phyloP scores from a whole-genome alignment of 179 eudicot genomes.

The Beta lomatogona region DNA sequence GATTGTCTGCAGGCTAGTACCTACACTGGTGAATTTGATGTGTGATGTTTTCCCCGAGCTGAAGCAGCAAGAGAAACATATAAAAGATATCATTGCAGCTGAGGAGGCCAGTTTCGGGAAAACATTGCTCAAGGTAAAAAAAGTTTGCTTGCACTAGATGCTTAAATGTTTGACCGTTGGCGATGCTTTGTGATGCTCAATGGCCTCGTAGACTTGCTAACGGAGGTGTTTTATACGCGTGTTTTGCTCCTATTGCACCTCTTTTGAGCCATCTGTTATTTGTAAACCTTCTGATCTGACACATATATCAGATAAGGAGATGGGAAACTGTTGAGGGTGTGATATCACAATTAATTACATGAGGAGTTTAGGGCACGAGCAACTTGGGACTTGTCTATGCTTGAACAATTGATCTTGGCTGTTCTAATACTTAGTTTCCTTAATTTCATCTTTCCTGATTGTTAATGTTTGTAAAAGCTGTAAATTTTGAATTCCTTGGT shows the following conservation, averaged over 20 bases:
- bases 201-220: not conserved
- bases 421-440: not conserved
- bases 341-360: not conserved
- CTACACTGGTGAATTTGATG: slow-evolving; percentile 77
- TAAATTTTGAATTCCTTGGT: not conserved
- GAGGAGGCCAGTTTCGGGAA: slow-evolving; percentile 94
- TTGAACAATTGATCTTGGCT: not conserved
- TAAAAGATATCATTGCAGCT: slow-evolving; percentile 71
- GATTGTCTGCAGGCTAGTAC: slow-evolving; percentile 63
- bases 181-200: not conserved
- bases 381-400: not conserved
- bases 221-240: not conserved
- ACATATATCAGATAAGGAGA: not conserved
- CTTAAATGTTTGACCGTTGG: not conserved
- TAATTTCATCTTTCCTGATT: not conserved
- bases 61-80: slow-evolving; percentile 64
- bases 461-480: not conserved
- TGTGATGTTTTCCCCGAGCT: slow-evolving; percentile 87
- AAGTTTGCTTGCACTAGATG: not conserved
- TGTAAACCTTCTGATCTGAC: not conserved
- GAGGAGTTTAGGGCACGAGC: not conserved
- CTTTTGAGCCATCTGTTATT: not conserved
- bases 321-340: not conserved
- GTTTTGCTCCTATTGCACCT: not conserved
- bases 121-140: slow-evolving; percentile 72